phyloP scores from a whole-genome alignment of 768 basidiomycete species.

The Calocera cornea region DNA sequence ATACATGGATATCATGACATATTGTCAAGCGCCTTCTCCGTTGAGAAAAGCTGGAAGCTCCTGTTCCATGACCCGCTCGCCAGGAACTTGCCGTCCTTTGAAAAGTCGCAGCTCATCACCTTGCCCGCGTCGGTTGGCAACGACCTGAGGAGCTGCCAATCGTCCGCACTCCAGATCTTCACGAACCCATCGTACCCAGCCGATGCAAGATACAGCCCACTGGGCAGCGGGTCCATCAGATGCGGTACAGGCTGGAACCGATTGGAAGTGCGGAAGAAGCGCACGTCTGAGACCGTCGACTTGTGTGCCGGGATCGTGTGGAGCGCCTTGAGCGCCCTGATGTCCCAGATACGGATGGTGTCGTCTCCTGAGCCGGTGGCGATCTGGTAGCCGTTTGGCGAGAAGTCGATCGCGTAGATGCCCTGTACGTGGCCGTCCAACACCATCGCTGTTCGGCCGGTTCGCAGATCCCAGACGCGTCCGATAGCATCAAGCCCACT shows the following conservation, averaged over 20 bases:
- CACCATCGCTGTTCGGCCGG: conserved; percentile 93
- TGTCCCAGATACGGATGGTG: conserved; percentile 97
- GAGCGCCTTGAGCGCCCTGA: conserved; percentile 80
- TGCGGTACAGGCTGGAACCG: conserved; percentile 12
- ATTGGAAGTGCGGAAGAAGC: conserved; percentile 58
- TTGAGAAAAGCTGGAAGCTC: conserved; percentile 85
- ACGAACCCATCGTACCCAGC: conserved; percentile 91
- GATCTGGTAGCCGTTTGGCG: conserved; percentile 97
- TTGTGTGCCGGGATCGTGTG: conserved; percentile 95
- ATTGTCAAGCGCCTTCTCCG: conserved; percentile 34
- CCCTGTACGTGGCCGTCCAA: conserved; percentile 92
- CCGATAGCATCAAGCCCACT: conserved; percentile 96
- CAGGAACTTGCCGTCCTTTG: conserved; percentile 65
- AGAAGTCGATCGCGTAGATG: conserved; percentile 82
- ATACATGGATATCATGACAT: not conserved
- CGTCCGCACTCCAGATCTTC: conserved; percentile 94
- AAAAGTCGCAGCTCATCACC: conserved; percentile 94
- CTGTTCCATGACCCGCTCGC: conserved; percentile 87
- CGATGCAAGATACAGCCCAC: conserved; percentile 81
- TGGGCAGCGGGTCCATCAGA: conserved; percentile 26
- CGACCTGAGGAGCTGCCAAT: conserved; percentile 85
- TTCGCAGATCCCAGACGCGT: conserved; percentile 91
- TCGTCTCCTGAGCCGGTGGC: conserved; percentile 96
- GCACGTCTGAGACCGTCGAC: conserved; percentile 87
- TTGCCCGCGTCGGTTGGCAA: conserved; percentile 93